Base-by-base conservation (phyloP, 805 yeast genomes). In the Sungouiozyma ichnusensis region DNA sequence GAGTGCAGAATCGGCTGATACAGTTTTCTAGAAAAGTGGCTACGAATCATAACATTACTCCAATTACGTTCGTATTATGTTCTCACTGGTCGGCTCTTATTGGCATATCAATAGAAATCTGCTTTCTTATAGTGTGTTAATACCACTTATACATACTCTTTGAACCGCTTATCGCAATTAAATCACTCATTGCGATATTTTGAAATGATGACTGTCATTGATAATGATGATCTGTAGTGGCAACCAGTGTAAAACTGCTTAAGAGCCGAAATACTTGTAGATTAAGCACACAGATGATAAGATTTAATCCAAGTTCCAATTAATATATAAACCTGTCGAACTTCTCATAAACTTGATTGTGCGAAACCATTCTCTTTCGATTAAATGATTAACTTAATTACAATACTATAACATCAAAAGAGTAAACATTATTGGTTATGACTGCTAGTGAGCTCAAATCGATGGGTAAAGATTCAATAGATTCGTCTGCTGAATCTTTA, bases 161-260 rank as follows among this genome's bases (percentile, higher is more conserved):
- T n/a, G n/a, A n/a, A n/a, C n/a, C n/a, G n/a, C n/a, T n/a, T n/a
- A n/a, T n/a, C n/a, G n/a, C n/a, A n/a, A n/a, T n/a, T 7, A 24
- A 24, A 24, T 24, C 29, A 24, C 29, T 24, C 29, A 24, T 11
- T 24, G 65, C 65, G 4, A 66, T 60, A 39, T 57, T 68, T 36
- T n/a, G n/a, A n/a, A n/a, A n/a, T n/a, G n/a, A n/a, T n/a, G n/a
- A n/a, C n/a, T n/a, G n/a, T 24, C 29, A 24, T 11, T 24, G 9
- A 24, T 11, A 7, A 65, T 65, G 4, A 66, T 60, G 38, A 57
- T 68, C 35, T 24, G 29, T 11, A 24, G 29, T 11, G 29, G 29
- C 29, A 24, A 24, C 9, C 29, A 24, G 9, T 24, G 9, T 11
- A 11, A 11, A 7, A 7, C 9, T 7, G 29, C 11, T 6, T 24